Evolutionary conservation across 495 filamentous ascomycete species (phyloP).

Genomic region (Cryomyces minteri): DNA sequence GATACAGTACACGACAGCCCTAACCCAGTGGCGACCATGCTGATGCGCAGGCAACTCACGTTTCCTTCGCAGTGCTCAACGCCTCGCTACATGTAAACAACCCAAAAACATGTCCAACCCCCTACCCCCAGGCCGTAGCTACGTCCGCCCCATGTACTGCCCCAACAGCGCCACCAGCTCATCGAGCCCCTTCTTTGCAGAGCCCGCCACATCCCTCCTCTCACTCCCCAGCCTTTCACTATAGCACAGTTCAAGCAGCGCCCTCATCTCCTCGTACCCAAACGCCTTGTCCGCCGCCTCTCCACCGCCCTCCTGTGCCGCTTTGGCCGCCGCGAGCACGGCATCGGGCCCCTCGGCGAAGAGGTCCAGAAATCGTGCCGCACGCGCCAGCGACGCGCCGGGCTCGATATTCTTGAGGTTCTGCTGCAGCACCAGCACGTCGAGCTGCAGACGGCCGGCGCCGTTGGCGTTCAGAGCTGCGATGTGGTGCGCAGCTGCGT

Average conservation of each 20-base stretch:
- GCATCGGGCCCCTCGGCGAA: slow-evolving; percentile 62
- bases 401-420: slow-evolving; percentile 80
- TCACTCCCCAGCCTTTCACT: slow-evolving; percentile 56
- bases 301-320: slow-evolving; percentile 9
- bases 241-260: slow-evolving; percentile 70
- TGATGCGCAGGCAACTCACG: too few relatives aligned
- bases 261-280: slow-evolving; percentile 68
- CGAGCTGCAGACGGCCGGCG: slow-evolving; percentile 64
- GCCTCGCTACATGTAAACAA: too few relatives aligned
- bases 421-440: slow-evolving; percentile 86
- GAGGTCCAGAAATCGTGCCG: slow-evolving; percentile 60
- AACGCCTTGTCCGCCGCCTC: slow-evolving; percentile 31
- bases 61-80: too few relatives aligned
- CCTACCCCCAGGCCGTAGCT: too few relatives aligned
- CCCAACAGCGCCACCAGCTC: slow-evolving; percentile 57
- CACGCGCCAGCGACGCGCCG: slow-evolving; percentile 36
- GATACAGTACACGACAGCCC: too few relatives aligned
- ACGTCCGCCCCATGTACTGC: slow-evolving; percentile 50
- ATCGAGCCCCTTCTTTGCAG: slow-evolving; percentile 55
- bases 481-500: slow-evolving; percentile 38
- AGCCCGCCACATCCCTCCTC: slow-evolving; percentile 52
- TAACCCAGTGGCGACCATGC: too few relatives aligned
- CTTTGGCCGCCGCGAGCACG: slow-evolving; percentile 21
- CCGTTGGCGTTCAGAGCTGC: slow-evolving; percentile 58
- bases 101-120: too few relatives aligned